A percentile compares a stretch with the other conserved stretches of the same genome.
These are phyloP conservation scores for Podila clonocystis DNA, from an alignment of 192 early-diverging fungal species.

Conservation along the genomic window DNA sequence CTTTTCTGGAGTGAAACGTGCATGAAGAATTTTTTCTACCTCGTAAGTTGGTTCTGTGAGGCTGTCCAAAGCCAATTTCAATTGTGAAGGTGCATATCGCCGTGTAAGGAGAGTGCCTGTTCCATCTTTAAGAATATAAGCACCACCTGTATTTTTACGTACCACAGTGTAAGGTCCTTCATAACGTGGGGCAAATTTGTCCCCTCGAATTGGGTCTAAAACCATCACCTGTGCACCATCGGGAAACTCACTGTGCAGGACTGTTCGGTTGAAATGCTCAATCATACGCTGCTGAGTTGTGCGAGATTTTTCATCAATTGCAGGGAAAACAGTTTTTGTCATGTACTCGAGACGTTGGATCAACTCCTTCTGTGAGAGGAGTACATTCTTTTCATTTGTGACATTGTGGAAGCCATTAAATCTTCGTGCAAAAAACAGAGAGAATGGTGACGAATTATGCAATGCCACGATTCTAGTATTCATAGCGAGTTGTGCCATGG, in stretches of 20 bases:
- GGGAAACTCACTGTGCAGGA: background rate
- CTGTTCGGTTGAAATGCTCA: too few relatives aligned
- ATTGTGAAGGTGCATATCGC: too few relatives aligned
- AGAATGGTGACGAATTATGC: constrained; percentile 53
- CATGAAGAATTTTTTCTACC: too few relatives aligned
- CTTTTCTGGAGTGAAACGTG: too few relatives aligned
- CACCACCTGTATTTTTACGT: too few relatives aligned
- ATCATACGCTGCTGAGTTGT: background rate
- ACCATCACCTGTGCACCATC: constrained; percentile 27
- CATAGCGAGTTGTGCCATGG: constrained; percentile 48
- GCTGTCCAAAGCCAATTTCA: too few relatives aligned
- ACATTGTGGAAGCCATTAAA: constrained; percentile 17
- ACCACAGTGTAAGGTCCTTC: background rate
- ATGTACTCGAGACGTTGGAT: constrained; percentile 19
- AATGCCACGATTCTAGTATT: constrained; percentile 35
- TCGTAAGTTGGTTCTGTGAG: too few relatives aligned
- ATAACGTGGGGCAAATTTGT: constrained; percentile 11
- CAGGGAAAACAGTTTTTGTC: constrained; percentile 4
- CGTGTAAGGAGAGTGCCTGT: too few relatives aligned
- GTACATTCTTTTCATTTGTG: constrained; percentile 7
- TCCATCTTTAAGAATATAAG: too few relatives aligned
- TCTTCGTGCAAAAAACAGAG: constrained; percentile 54
- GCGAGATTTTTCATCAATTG: background rate
- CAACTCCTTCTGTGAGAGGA: background rate
- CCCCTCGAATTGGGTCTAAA: constrained; percentile 15